A percentile compares a stretch with the other conserved stretches of the same genome.
These are phyloP conservation scores for Rhizoclosmatium sp. DNA, from an alignment of 192 early-diverging fungal genomes.

Conservation along the genomic window DNA sequence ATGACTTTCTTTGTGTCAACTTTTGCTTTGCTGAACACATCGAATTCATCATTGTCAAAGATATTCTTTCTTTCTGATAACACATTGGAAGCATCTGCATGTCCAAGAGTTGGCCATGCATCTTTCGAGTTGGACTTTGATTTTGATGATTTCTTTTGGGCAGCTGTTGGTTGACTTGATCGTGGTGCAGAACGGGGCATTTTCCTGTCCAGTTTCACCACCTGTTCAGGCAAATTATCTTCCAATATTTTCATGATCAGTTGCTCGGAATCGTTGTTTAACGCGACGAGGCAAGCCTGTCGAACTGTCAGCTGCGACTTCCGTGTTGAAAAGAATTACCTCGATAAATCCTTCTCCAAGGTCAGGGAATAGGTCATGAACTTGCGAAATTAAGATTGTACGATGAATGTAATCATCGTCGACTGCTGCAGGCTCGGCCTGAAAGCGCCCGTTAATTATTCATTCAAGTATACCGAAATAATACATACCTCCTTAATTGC, in stretches of 20 bases:
- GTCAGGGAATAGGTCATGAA: slow-evolving; percentile 89
- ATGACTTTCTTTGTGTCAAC: slow-evolving; percentile 72
- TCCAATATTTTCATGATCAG: slow-evolving; percentile 85
- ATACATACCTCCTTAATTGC: neutral
- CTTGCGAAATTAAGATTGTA: slow-evolving; percentile 74
- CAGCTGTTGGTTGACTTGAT: neutral
- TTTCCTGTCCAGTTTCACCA: slow-evolving; percentile 68
- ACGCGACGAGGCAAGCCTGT: slow-evolving; percentile 74
- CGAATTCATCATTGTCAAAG: slow-evolving; percentile 95
- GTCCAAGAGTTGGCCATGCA: neutral
- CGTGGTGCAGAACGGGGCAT: slow-evolving; percentile 10
- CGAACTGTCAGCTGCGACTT: neutral
- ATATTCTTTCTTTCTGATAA: slow-evolving; percentile 77
- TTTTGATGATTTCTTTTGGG: slow-evolving; percentile 8
- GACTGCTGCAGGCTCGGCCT: slow-evolving; percentile 22
- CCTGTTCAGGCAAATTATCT: slow-evolving; percentile 70
- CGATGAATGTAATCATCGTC: slow-evolving; percentile 62
- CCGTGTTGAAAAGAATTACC: slow-evolving; percentile 15
- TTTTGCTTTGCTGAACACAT: slow-evolving; percentile 73
- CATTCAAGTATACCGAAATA: neutral
- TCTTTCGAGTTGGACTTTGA: neutral
- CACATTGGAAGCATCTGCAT: slow-evolving; percentile 20
- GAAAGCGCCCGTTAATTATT: neutral
- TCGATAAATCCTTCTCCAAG: slow-evolving; percentile 91
- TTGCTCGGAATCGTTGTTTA: slow-evolving; percentile 71